A percentile compares a stretch with the other conserved stretches of the same genome.
Conservation (phyloP, 345 rosid genomes). For the Gossypium longicalyx region DNA sequence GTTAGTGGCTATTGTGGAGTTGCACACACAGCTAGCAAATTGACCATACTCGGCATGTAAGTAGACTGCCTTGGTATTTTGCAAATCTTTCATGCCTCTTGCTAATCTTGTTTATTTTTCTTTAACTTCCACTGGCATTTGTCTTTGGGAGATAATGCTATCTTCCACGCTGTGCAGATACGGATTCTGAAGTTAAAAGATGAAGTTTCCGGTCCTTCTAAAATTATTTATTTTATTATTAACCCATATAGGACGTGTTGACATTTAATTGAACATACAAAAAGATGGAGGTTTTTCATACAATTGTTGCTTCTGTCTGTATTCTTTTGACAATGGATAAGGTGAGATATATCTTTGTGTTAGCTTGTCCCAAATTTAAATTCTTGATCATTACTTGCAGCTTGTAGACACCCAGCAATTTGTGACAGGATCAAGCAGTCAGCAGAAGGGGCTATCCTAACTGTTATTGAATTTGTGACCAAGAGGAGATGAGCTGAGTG, state of each 20-base stretch:
- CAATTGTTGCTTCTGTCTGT: slow-evolving; percentile 80
- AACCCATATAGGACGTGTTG: slow-evolving; percentile 8
- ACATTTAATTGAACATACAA: slow-evolving; percentile 1
- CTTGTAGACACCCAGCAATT: slow-evolving; percentile 78
- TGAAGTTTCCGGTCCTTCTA: background rate
- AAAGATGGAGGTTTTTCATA: slow-evolving; percentile 66
- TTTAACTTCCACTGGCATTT: slow-evolving; percentile 60
- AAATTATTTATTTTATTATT: slow-evolving; percentile 7
- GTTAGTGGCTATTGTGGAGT: slow-evolving; percentile 74
- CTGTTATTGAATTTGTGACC: slow-evolving; percentile 79
- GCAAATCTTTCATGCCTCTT: background rate
- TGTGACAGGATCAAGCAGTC: slow-evolving; percentile 85
- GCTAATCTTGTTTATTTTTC: slow-evolving; percentile 14
- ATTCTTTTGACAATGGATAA: slow-evolving; percentile 63
- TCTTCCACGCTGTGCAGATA: slow-evolving; percentile 98
- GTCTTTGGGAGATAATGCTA: slow-evolving; percentile 77
- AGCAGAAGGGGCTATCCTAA: slow-evolving; percentile 93
- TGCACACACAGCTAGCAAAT: slow-evolving; percentile 78
- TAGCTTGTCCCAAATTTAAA: background rate
- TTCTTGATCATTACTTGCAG: slow-evolving; percentile 47
- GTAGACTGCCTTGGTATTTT: slow-evolving; percentile 15
- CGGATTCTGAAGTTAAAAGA: slow-evolving; percentile 81
- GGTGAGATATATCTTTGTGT: slow-evolving; percentile 41
- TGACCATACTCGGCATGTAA: slow-evolving; percentile 68
- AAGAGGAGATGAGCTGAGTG: slow-evolving; percentile 72